Evolutionary conservation across 1,139 yeast species (phyloP).

Genomic region (Blastobotrys elegans): DNA sequence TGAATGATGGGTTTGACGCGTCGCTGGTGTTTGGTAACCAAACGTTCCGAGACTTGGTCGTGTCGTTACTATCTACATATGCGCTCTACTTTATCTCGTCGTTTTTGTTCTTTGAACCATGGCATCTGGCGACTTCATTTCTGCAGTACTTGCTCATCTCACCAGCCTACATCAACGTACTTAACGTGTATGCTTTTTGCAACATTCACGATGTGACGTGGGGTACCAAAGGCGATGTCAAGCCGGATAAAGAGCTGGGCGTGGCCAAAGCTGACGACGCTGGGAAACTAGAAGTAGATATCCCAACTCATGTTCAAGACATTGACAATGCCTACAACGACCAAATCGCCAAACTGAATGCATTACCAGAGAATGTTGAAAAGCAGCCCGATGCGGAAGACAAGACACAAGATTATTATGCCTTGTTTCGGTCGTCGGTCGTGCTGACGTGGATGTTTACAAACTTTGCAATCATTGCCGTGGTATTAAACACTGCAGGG

Average conservation of each 20-base stretch:
- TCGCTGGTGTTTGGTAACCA: constrained; percentile 52
- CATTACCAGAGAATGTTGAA: constrained; percentile 27
- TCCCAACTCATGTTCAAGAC: constrained; percentile 60
- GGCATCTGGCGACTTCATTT: constrained; percentile 73
- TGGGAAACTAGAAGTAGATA: constrained; percentile 55
- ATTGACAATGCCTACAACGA: constrained; percentile 55
- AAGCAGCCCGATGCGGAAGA: constrained; percentile 23
- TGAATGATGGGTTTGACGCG: constrained; percentile 42
- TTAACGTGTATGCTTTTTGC: constrained; percentile 80
- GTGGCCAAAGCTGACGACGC: constrained; percentile 54
- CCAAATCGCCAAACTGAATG: constrained; percentile 27
- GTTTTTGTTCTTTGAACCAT: constrained; percentile 66
- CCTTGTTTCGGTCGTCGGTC: constrained; percentile 69
- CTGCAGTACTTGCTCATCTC: constrained; percentile 64
- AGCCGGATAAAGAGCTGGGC: constrained; percentile 60
- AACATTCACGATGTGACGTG: constrained; percentile 82
- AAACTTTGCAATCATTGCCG: constrained; percentile 59
- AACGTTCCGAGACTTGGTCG: constrained; percentile 75
- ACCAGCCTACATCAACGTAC: constrained; percentile 72
- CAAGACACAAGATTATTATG: constrained; percentile 54
- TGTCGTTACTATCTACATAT: constrained; percentile 84
- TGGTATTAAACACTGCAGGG: constrained; percentile 69
- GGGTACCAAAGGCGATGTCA: constrained; percentile 78
- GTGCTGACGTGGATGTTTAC: constrained; percentile 76
- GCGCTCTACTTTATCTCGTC: constrained; percentile 76